Evolutionary conservation across 2,329 filamentous ascomycete genomes (phyloP), one percentile per base, ranked within the genome.

Genomic region (Ceratocystis smalleyi): DNA sequence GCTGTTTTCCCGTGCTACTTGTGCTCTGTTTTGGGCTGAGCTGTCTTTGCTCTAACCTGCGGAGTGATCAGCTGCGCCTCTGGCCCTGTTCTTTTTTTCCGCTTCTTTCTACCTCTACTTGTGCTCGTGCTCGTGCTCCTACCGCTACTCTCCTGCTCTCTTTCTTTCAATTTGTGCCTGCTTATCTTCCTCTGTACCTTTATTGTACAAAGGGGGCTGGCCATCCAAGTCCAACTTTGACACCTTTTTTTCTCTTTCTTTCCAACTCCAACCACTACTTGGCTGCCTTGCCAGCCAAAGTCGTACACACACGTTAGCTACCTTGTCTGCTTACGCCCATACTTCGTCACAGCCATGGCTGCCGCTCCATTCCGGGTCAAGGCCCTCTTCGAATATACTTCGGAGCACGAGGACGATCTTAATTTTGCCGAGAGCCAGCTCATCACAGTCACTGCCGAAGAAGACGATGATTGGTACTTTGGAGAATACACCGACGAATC

Each of bases 331-430:
- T 24, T 40, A 32, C 10, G 22, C 30, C 43, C 43, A 43, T 49
- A 47, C 35, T 51, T 51, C n/a, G 27, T 43, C 54, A 67, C 45
- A 57, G 49, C 51, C 64, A 68, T 68, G 67, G 61, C 67, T 40
- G 47, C 64, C 32, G 65, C 63, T 47, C 84, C 85, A 67, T 96
- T 96, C 81, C 95, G 89, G 77, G 94, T 99, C 79, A 95, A 91
- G 81, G 90, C 94, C 70, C 77, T 97, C 72, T 99, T 88, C 79
- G 92, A 97, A 74, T 99, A 99, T 78, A 79, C 82, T 73, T 97
- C 94, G 69, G 83, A 83, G 68, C 92, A 99, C 75, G 91, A 96
- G 70, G 94, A 99, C 76, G 94, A 99, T 76, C 85, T 99, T 70
- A 88, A 83, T 73, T 99, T 99, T 74, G 75, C 81, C 66, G 78